These are phyloP conservation scores for Triticum aestivum DNA, from an alignment of 176 grass and related monocot genomes.

Conservation along the genomic window DNA sequence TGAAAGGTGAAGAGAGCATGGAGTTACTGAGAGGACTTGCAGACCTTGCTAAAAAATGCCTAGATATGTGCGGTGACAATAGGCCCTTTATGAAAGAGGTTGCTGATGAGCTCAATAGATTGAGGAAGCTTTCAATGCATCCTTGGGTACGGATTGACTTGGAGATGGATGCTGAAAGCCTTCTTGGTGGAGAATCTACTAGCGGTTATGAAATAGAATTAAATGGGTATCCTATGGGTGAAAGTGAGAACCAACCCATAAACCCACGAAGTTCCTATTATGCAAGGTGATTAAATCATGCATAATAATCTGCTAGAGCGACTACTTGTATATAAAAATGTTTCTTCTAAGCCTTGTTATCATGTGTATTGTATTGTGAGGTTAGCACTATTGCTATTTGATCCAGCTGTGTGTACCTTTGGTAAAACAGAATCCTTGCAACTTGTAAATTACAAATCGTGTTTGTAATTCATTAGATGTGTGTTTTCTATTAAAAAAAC, in stretches of 20 bases:
- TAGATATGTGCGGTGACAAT: too few species aligned
- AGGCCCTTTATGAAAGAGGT: too few species aligned
- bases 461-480: background rate
- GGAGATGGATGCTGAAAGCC: too few species aligned
- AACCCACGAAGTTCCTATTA: conserved; percentile 37
- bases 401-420: background rate
- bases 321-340: background rate
- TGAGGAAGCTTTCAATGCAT: too few species aligned
- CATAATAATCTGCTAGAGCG: background rate
- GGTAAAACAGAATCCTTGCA: background rate
- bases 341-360: background rate
- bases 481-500: background rate
- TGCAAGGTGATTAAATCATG: background rate
- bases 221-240: background rate
- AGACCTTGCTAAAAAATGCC: too few species aligned
- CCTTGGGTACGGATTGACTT: too few species aligned
- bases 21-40: too few species aligned
- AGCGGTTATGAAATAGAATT: too few species aligned
- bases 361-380: background rate
- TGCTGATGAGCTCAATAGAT: too few species aligned
- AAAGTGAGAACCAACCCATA: conserved; percentile 7
- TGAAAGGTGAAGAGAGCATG: too few species aligned
- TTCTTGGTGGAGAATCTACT: too few species aligned
- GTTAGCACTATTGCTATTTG: too few species aligned
- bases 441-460: background rate